Conservation (phyloP, 352 stramenopile genomes). For the Pythium brachiatum region DNA sequence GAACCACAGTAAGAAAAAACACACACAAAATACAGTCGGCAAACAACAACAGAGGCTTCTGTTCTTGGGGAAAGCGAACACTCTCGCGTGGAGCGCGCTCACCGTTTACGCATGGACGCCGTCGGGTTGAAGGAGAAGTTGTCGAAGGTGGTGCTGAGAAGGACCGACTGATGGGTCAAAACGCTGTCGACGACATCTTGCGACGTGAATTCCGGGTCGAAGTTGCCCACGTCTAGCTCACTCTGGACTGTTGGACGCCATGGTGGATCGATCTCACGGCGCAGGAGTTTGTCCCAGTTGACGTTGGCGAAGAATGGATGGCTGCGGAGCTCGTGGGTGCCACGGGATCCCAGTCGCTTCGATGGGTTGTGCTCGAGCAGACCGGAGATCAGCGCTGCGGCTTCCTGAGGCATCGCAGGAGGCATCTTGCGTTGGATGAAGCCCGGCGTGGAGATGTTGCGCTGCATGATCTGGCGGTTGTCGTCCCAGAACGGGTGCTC, state of each 20-base stretch:
- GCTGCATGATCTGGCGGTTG: slow-evolving; percentile 80
- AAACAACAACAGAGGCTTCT: neutral
- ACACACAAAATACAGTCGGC: slow-evolving; percentile 2
- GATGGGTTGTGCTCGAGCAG: slow-evolving; percentile 76
- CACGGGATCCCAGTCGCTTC: slow-evolving; percentile 58
- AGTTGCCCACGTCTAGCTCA: slow-evolving; percentile 78
- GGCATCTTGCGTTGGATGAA: slow-evolving; percentile 64
- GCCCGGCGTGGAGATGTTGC: slow-evolving; percentile 84
- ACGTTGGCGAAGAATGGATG: slow-evolving; percentile 87
- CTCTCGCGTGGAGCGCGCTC: slow-evolving; percentile 1
- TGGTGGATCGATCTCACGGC: slow-evolving; percentile 48
- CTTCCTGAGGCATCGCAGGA: slow-evolving; percentile 58
- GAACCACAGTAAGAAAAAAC: slow-evolving; percentile 1
- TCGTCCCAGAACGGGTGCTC: slow-evolving; percentile 87
- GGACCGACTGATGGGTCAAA: slow-evolving; percentile 60
- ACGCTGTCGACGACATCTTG: slow-evolving; percentile 75
- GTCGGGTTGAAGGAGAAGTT: slow-evolving; percentile 80
- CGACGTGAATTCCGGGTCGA: slow-evolving; percentile 72
- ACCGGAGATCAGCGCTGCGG: slow-evolving; percentile 65
- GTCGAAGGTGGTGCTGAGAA: slow-evolving; percentile 59
- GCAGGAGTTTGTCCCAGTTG: slow-evolving; percentile 79
- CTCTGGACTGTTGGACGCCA: slow-evolving; percentile 65
- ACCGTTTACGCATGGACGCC: slow-evolving; percentile 38
- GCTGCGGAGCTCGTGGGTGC: slow-evolving; percentile 62
- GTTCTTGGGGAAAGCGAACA: neutral